phyloP scores from a whole-genome alignment of 176 grass and related monocot species.

The Carex pumila region DNA sequence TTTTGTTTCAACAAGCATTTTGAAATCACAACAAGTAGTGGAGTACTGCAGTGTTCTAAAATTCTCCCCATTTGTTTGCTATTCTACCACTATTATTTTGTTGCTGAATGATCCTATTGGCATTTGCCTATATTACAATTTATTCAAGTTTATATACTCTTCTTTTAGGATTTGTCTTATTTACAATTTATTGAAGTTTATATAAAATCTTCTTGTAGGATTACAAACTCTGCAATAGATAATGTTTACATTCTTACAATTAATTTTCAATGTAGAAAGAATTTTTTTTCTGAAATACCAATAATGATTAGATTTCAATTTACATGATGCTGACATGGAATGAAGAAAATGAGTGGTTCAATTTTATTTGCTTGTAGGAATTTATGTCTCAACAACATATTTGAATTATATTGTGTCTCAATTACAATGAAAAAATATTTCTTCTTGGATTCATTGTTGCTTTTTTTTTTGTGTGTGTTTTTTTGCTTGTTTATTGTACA shows the following conservation, averaged over 20 bases:
- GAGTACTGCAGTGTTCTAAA: neutral
- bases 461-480: neutral
- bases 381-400: neutral
- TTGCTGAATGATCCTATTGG: neutral
- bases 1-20: neutral
- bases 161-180: no score
- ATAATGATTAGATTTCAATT: neutral
- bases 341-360: neutral
- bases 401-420: neutral
- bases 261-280: neutral
- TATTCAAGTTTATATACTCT: neutral
- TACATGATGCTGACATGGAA: neutral
- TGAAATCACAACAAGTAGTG: neutral
- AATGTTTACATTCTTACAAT: neutral
- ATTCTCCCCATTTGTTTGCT: neutral
- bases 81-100: neutral
- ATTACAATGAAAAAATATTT: neutral
- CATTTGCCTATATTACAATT: neutral
- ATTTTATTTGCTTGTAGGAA: neutral
- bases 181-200: no score
- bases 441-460: neutral
- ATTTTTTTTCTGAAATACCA: no score
- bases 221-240: neutral
- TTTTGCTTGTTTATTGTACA: neutral
- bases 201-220: no score